These are phyloP conservation scores for Phytophthora quininea DNA, from an alignment of 352 stramenopile species.

Conservation along the genomic window DNA sequence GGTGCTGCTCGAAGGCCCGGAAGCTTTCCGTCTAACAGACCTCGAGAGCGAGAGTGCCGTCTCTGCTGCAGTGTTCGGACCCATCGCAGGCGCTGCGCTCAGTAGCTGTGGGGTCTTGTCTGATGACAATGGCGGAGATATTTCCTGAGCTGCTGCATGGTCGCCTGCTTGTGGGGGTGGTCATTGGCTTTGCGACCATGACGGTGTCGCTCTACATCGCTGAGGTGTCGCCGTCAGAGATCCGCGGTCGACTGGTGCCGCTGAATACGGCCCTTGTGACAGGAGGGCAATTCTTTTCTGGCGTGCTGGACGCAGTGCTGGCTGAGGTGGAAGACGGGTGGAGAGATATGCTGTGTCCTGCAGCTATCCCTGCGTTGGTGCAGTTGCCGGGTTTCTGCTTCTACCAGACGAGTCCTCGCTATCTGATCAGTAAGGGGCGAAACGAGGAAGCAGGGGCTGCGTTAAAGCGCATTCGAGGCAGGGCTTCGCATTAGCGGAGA, in stretches of 20 bases:
- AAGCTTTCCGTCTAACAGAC: slow-evolving; percentile 60
- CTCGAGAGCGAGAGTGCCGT: slow-evolving; percentile 74
- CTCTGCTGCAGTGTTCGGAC: slow-evolving; percentile 69
- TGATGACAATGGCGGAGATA: slow-evolving; percentile 63
- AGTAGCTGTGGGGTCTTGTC: slow-evolving; percentile 58
- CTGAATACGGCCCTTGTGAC: slow-evolving; percentile 78
- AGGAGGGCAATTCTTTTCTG: slow-evolving; percentile 81
- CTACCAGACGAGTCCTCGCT: slow-evolving; percentile 75
- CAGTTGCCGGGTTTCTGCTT: slow-evolving; percentile 73
- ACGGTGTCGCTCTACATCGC: slow-evolving; percentile 83
- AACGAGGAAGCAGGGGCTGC: slow-evolving; percentile 49
- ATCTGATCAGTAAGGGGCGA: slow-evolving; percentile 52
- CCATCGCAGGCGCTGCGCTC: slow-evolving; percentile 63
- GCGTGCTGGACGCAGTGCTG: slow-evolving; percentile 59
- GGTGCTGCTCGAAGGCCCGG: slow-evolving; percentile 68
- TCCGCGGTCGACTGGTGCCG: slow-evolving; percentile 74
- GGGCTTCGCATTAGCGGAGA: no score
- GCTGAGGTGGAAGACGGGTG: slow-evolving; percentile 59
- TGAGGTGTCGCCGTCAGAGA: slow-evolving; percentile 70
- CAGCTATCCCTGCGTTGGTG: slow-evolving; percentile 62
- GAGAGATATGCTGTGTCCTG: slow-evolving; percentile 83
- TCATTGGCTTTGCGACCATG: slow-evolving; percentile 76
- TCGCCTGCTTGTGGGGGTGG: slow-evolving; percentile 63
- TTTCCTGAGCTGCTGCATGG: slow-evolving; percentile 62
- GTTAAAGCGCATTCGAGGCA: slow-evolving; percentile 14